phyloP scores from a whole-genome alignment of 768 basidiomycete species.

The Crepidotus variabilis region DNA sequence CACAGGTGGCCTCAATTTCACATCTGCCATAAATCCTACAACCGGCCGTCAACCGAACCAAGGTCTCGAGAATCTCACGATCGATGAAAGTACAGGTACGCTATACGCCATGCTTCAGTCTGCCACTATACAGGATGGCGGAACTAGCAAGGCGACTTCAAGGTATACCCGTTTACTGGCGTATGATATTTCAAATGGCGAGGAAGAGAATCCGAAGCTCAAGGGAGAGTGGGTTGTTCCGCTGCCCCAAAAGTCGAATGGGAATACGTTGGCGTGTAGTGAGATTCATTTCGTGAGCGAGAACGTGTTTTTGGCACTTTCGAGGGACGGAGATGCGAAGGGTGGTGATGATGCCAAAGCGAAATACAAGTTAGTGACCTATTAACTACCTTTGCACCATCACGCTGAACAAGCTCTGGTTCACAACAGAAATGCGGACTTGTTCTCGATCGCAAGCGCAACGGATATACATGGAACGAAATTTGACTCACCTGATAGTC shows the following conservation, averaged over 20 bases:
- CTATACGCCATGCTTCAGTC: slow-evolving; percentile 64
- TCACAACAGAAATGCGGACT: slow-evolving; percentile 48
- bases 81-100: slow-evolving; percentile 41
- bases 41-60: slow-evolving; percentile 31
- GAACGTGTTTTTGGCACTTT: slow-evolving; percentile 51
- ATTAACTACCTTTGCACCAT: not conserved
- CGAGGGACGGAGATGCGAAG: slow-evolving; percentile 58
- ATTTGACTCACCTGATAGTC: slow-evolving; percentile 49
- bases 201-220: not conserved
- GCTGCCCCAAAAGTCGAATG: slow-evolving; percentile 45
- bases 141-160: slow-evolving; percentile 39
- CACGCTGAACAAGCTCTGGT: not conserved
- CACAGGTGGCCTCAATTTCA: slow-evolving; percentile 48
- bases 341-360: slow-evolving; percentile 48
- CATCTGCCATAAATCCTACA: slow-evolving; percentile 39
- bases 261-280: slow-evolving; percentile 48
- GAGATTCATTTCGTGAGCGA: slow-evolving; percentile 55
- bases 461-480: slow-evolving; percentile 56
- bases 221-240: slow-evolving; percentile 57
- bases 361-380: slow-evolving; percentile 43
- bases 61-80: slow-evolving; percentile 62
- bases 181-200: slow-evolving; percentile 41
- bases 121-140: slow-evolving; percentile 63
- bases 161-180: slow-evolving; percentile 54
- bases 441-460: slow-evolving; percentile 52